Evolutionary conservation across 2,329 filamentous ascomycete species (phyloP), one percentile per base, ranked within the genome.

Genomic region (Lecanoromycetidae sp.): DNA sequence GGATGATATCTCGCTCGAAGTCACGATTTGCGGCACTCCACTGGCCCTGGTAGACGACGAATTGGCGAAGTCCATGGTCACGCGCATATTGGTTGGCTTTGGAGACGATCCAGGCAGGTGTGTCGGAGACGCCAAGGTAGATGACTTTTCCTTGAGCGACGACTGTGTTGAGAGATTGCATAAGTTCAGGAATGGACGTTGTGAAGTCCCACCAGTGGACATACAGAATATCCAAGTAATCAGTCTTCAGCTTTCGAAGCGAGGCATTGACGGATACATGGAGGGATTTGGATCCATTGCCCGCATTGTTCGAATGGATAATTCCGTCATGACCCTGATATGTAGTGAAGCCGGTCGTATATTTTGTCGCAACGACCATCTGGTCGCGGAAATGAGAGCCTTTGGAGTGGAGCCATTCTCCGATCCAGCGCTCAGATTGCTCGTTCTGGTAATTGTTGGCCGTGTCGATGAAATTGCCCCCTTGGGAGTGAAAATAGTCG

Each of bases 51-150:
- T 83, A 84, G 22, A 84, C 74, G 29, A 69, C 74, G 65, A 87
- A 87, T 34, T 74, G 79, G 2, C 77, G 75, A 23, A 86, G 69
- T 13, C 79, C 80, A 53, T 85, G 76, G 52, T 76, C 72, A 33
- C 79, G 74, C 4, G 84, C 84, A 36, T 45, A 45, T 6, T 79
- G 71, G 46, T 82, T 82, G 17, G 76, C 76, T 58, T 79, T 79
- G 56, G 70, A 72, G 8, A 82, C 79, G 17, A 82, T 62, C 80
- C 80, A 85, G 5, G 82, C 81, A 0, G 81, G 82, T 0, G 77
- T 78, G 55, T 85, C 80, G 34, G 72, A 78, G 60, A 83, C 69
- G 3, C 81, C 82, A 1, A 85, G 67, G 54, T 84, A 83, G 13
- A 80, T 64, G 1, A 84, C 78, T 55, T 83, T 83, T 15, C 80